A percentile compares a stretch with the other conserved stretches of the same genome.
Evolutionary conservation across 2,329 filamentous ascomycete species (phyloP).

Genomic region (Rhexocercosporidium sp.): DNA sequence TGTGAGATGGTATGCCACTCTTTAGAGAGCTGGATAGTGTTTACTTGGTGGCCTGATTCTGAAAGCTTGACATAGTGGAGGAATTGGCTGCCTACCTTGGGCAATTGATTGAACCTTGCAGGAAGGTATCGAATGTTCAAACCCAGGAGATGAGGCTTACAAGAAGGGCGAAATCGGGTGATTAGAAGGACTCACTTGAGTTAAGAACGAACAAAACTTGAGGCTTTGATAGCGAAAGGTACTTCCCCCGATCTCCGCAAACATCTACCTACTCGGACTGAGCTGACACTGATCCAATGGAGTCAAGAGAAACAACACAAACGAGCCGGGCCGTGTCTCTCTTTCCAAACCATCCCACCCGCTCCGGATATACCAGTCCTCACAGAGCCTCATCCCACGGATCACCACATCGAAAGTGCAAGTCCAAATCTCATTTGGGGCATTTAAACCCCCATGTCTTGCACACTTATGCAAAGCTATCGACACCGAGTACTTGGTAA

Average conservation of each 20-base stretch:
- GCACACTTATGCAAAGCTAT: neutral
- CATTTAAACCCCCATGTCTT: neutral
- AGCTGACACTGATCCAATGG: neutral
- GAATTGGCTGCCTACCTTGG: too few species aligned
- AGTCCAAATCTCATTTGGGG: neutral
- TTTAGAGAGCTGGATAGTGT: neutral
- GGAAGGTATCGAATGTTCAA: neutral
- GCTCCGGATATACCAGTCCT: neutral
- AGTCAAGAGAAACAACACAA: neutral
- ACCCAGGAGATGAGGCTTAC: neutral
- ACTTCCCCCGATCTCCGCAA: neutral
- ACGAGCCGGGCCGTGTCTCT: neutral
- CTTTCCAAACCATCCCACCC: neutral
- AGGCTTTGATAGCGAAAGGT: neutral
- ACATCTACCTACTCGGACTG: neutral
- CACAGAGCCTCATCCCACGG: neutral
- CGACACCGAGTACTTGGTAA: constrained; percentile 13
- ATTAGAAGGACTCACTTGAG: neutral
- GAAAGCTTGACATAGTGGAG: too few species aligned
- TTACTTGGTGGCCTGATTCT: too few species aligned
- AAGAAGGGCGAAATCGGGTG: neutral
- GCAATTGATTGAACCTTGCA: too few species aligned
- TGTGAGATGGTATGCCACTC: neutral
- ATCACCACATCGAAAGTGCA: neutral
- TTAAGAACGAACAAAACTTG: neutral